phyloP scores from a whole-genome alignment of 2,329 filamentous ascomycete species.

The Cyphellophora europaea region DNA sequence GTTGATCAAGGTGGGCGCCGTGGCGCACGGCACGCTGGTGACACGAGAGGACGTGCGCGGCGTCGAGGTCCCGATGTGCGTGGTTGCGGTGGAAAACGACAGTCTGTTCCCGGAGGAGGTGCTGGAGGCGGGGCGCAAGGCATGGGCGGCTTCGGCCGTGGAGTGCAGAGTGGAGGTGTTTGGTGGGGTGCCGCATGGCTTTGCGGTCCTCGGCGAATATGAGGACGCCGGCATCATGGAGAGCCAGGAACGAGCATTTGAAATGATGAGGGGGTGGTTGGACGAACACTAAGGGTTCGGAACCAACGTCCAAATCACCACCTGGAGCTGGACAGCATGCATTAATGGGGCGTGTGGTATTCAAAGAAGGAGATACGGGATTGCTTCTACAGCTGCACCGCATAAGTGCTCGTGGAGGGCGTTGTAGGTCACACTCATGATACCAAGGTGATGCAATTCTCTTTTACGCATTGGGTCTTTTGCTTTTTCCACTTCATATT shows the following conservation, averaged over 20 bases:
- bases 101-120: conserved; percentile 19
- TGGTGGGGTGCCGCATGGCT: conserved; percentile 19
- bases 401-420: no score
- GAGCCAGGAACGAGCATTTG: conserved; percentile 16
- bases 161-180: conserved; percentile 19
- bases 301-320: no score
- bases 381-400: no score
- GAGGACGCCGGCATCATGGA: conserved; percentile 15
- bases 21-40: conserved; percentile 20
- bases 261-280: conserved; percentile 18
- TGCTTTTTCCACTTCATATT: no score
- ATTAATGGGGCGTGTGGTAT: no score
- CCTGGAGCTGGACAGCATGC: no score
- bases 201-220: conserved; percentile 20
- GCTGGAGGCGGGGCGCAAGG: conserved; percentile 18
- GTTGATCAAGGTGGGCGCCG: conserved; percentile 19
- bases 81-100: conserved; percentile 20
- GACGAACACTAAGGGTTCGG: conserved; percentile 8
- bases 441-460: no score
- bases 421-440: no score
- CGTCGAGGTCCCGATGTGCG: conserved; percentile 14
- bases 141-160: conserved; percentile 14
- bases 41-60: conserved; percentile 16
- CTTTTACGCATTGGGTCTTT: no score
- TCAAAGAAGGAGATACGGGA: no score